Conservation (phyloP, 1,284 basidiomycete genomes). For the Inonotus obliquus region DNA sequence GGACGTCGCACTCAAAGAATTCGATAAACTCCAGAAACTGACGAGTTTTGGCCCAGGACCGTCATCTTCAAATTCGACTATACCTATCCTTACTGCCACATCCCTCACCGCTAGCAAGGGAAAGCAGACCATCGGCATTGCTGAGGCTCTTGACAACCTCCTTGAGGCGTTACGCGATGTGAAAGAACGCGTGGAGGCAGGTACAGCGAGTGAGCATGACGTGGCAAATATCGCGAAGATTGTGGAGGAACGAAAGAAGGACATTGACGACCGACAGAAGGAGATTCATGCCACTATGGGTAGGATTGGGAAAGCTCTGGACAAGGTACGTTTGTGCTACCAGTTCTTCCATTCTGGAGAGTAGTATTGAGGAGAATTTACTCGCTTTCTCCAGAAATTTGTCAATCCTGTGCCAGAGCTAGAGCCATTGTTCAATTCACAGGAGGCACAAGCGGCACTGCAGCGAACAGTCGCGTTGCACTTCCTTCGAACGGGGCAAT, state of each 20-base stretch:
- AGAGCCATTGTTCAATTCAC: slow-evolving; percentile 62
- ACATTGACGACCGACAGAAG: slow-evolving; percentile 83
- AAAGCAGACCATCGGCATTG: slow-evolving; percentile 49
- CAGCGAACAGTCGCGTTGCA: slow-evolving; percentile 73
- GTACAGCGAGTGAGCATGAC: slow-evolving; percentile 50
- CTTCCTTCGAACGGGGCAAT: slow-evolving; percentile 76
- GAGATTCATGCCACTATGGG: slow-evolving; percentile 76
- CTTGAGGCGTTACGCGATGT: slow-evolving; percentile 57
- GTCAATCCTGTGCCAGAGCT: slow-evolving; percentile 60
- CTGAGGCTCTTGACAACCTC: slow-evolving; percentile 65
- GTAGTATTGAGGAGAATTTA: not conserved
- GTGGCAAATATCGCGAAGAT: slow-evolving; percentile 51
- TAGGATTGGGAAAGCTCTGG: slow-evolving; percentile 77
- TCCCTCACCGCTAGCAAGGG: slow-evolving; percentile 28
- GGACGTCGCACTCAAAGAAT: slow-evolving; percentile 71
- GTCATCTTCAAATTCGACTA: slow-evolving; percentile 28
- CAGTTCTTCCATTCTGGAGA: not conserved
- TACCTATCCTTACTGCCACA: slow-evolving; percentile 2
- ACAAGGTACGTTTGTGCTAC: slow-evolving; percentile 62
- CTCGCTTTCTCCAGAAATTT: slow-evolving; percentile 54
- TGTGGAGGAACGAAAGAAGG: slow-evolving; percentile 72
- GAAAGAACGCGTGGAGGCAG: slow-evolving; percentile 49
- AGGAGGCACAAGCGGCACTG: slow-evolving; percentile 56
- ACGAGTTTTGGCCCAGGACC: slow-evolving; percentile 47
- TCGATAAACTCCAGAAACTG: slow-evolving; percentile 65